phyloP scores from a whole-genome alignment of 257 asterid genomes.

The Solanum tarijense region DNA sequence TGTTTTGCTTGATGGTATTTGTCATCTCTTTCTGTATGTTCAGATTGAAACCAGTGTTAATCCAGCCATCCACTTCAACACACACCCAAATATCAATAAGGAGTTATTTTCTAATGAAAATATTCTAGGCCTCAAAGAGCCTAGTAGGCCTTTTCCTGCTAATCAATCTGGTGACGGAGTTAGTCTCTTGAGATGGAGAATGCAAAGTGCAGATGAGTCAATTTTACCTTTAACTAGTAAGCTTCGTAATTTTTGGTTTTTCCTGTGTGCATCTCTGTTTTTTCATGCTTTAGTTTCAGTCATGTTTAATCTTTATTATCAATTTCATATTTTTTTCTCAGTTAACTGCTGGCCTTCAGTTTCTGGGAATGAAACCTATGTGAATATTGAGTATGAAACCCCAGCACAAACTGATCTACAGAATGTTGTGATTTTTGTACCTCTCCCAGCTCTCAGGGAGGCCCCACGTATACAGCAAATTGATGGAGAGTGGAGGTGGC shows the following conservation, averaged over 20 bases:
- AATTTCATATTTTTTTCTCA: slow-evolving; percentile 20
- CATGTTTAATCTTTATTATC: slow-evolving; percentile 1
- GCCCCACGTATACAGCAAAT: slow-evolving; percentile 70
- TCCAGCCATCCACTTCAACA: slow-evolving; percentile 68
- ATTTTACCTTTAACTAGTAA: slow-evolving; percentile 79
- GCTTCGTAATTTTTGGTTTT: slow-evolving; percentile 8
- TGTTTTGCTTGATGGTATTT: neutral
- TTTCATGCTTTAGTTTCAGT: neutral
- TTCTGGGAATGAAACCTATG: slow-evolving; percentile 82
- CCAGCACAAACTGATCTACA: slow-evolving; percentile 64
- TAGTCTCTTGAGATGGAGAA: slow-evolving; percentile 81
- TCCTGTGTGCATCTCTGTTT: neutral
- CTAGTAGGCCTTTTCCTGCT: slow-evolving; percentile 68
- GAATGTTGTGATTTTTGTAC: slow-evolving; percentile 80
- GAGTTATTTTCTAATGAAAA: slow-evolving; percentile 66
- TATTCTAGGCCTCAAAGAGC: slow-evolving; percentile 76
- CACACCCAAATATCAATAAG: slow-evolving; percentile 89
- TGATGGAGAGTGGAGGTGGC: slow-evolving; percentile 91
- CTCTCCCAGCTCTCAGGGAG: slow-evolving; percentile 91
- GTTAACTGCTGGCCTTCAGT: slow-evolving; percentile 97
- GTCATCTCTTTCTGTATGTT: slow-evolving; percentile 1
- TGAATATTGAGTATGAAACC: slow-evolving; percentile 85
- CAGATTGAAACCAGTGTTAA: slow-evolving; percentile 85
- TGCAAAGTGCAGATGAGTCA: slow-evolving; percentile 80
- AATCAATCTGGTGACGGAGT: slow-evolving; percentile 77